Percentiles rank a stretch among this genome's conserved stretches.
These are phyloP conservation scores for Neofusicoccum kwambonambiense DNA, from an alignment of 2,329 filamentous ascomycete species.

Conservation along the genomic window DNA sequence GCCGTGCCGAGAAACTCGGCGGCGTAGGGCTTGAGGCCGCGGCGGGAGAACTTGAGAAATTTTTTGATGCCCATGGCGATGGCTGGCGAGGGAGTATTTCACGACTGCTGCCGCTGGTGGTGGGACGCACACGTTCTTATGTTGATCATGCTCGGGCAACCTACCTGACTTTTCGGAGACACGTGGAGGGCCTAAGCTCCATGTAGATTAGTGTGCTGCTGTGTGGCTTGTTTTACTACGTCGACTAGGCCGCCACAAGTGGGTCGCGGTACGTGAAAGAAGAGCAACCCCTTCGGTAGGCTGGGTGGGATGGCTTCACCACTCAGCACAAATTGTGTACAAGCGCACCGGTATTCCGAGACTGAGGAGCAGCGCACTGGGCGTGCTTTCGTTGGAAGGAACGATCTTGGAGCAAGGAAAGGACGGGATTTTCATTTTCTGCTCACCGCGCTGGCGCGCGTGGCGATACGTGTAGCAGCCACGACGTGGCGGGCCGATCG, in stretches of 20 bases:
- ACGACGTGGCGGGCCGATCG: too few relatives aligned
- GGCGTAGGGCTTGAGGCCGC: slow-evolving; percentile 8
- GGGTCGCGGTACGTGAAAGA: neutral
- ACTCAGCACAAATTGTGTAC: neutral
- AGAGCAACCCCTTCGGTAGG: neutral
- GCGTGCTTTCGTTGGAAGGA: neutral
- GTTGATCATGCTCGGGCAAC: slow-evolving; percentile 1
- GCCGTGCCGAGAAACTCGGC: slow-evolving; percentile 46
- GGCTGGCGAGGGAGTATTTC: neutral
- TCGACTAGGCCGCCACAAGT: neutral
- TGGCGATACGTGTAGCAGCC: too few relatives aligned
- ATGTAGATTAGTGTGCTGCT: neutral
- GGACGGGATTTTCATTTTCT: too few relatives aligned
- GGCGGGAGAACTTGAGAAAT: neutral
- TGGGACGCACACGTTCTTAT: neutral
- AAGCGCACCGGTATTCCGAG: neutral
- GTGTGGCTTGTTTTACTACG: slow-evolving; percentile 4
- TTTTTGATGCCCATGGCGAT: neutral
- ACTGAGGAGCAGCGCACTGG: neutral
- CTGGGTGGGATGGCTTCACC: neutral
- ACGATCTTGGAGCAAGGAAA: too few relatives aligned
- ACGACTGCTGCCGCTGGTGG: neutral
- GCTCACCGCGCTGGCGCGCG: too few relatives aligned
- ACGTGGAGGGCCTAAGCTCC: neutral
- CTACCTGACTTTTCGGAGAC: neutral